Base-by-base conservation (phyloP, 108 stramenopile species). In the Phaeodactylum tricornutum region DNA sequence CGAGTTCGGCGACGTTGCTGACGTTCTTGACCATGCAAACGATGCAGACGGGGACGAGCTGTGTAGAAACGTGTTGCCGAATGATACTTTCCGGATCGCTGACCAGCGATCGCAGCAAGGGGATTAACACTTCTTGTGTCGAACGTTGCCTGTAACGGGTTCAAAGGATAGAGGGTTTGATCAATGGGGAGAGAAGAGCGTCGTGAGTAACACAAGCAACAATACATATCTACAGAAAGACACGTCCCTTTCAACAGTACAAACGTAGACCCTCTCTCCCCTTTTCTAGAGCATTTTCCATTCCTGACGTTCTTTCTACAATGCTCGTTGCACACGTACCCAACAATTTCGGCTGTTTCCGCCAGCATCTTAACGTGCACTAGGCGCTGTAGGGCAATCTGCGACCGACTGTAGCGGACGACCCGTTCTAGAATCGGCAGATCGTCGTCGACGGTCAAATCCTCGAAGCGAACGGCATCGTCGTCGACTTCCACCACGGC, bases 361-460 rank as follows among this genome's bases (percentile, higher is more conserved):
- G 84, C 92, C 35, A 97, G 58, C 94, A 97, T 96, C 69, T 93
- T 92, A 16, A 95, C 94, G 62, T 98, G 96, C 19, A 96, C 96
- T 14, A 98, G 69, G 20, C 98, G 76, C 49, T 98, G 98, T 34
- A 98, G 64, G 0, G 95, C 96, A 59, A 98, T 96, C 53, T 68
- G 71, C 37, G 82, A 82, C 24, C 70, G 84, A 58, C 75, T 76
- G 65, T 97, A 98, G 31, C 84, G 81, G 15, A 85, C 86, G 34
- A 97, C 67, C 2, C 98, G 82, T 39, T 93, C 81, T 28, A 95
- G 69, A 26, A 93, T 59, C 50, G 81, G 87, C 29, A 98, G 68
- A 23, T 92, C 91, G 54, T 97, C 96, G 68, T 97, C 95, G 43
- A 98, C 94, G 0, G 96, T 93, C 33, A 98, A 72, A 67, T 97